A percentile compares a stretch with the other conserved stretches of the same genome.
These are phyloP conservation scores for Calonectria pauciramosa DNA, from an alignment of 2,329 filamentous ascomycete species.

Conservation along the genomic window DNA sequence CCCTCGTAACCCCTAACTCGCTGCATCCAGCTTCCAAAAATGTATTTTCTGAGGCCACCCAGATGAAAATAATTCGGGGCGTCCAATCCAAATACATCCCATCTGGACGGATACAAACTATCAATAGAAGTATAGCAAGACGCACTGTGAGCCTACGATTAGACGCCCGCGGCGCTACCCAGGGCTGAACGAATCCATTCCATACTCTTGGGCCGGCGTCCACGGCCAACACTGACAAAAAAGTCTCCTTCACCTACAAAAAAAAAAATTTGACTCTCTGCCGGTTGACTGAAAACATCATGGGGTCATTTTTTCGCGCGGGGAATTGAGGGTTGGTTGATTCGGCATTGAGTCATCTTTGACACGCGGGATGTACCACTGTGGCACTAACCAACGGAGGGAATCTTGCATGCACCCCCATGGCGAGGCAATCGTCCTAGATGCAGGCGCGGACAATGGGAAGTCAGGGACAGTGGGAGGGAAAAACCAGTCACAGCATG, in stretches of 20 bases:
- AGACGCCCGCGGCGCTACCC: slow-evolving; percentile 2
- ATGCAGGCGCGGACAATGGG: slow-evolving; percentile 14
- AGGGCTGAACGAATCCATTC: slow-evolving; percentile 6
- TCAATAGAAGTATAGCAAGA: neutral
- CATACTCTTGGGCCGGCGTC: neutral
- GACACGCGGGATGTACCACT: slow-evolving; percentile 22
- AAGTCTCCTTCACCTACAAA: neutral
- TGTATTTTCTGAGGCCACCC: slow-evolving; percentile 27
- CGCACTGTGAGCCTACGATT: neutral
- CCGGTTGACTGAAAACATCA: slow-evolving; percentile 34
- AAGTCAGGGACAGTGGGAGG: slow-evolving; percentile 7
- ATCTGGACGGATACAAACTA: neutral
- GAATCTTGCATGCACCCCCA: slow-evolving; percentile 18
- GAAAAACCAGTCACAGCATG: slow-evolving; percentile 15
- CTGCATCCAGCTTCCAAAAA: neutral
- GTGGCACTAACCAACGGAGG: neutral
- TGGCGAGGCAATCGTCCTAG: slow-evolving; percentile 29
- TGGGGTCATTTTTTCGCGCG: slow-evolving; percentile 30
- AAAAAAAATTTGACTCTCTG: slow-evolving; percentile 15
- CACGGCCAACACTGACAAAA: slow-evolving; percentile 6
- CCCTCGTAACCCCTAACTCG: neutral
- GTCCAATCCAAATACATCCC: neutral
- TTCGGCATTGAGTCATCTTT: slow-evolving; percentile 46
- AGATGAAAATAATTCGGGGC: neutral
- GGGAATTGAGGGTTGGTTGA: slow-evolving; percentile 14